Conservation (phyloP, 78 protist species). For the Dictyostelium firmibasis region DNA sequence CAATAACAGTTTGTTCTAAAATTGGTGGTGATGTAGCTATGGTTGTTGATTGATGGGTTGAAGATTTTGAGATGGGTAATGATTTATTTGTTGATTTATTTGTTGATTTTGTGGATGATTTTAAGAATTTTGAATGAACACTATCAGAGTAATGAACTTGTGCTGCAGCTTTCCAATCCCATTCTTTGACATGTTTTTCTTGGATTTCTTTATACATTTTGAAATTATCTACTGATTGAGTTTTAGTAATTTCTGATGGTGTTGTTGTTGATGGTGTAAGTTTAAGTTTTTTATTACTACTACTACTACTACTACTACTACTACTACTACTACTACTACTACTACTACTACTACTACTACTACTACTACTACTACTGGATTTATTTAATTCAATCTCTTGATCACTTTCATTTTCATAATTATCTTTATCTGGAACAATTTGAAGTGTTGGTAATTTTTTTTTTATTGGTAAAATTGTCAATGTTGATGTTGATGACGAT, state of each 20-base stretch:
- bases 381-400: not conserved
- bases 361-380: too few relatives aligned
- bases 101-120: not conserved
- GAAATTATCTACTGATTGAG: not conserved
- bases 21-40: not conserved
- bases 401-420: not conserved
- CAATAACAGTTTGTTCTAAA: slow-evolving; percentile 63
- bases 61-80: not conserved
- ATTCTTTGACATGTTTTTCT: slow-evolving; percentile 13
- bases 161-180: slow-evolving; percentile 74
- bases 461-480: not conserved
- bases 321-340: too few relatives aligned
- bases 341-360: too few relatives aligned
- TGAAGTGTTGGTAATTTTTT: not conserved
- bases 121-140: slow-evolving; percentile 9
- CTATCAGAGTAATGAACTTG: not conserved
- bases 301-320: too few relatives aligned
- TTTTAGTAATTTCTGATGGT: not conserved
- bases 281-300: not conserved
- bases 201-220: not conserved
- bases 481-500: not conserved
- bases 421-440: not conserved
- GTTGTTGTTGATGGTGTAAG: not conserved
- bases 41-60: not conserved
- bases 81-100: not conserved